Evolutionary conservation across 371 early-diverging fungal genomes (phyloP).

Genomic region (Actinomucor elegans): DNA sequence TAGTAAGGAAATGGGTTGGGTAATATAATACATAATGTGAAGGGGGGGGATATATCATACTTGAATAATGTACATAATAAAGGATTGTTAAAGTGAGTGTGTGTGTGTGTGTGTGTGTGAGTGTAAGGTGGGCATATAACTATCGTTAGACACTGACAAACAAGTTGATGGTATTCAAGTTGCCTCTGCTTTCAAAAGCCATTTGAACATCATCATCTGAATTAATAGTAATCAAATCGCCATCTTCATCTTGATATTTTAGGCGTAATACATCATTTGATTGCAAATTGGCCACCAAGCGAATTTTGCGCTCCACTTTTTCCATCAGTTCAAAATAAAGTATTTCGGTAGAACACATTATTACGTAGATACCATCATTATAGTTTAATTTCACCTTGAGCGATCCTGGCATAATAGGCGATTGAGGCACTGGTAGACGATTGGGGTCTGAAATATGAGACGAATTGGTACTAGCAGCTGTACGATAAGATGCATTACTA

Average conservation of each 20-base stretch:
- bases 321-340: conserved; percentile 75
- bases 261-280: conserved; percentile 62
- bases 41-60: no score
- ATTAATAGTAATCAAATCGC: conserved; percentile 83
- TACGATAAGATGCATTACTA: conserved; percentile 1
- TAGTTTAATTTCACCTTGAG: conserved; percentile 88
- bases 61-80: no score
- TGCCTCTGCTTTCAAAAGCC: conserved; percentile 81
- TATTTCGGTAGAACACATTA: conserved; percentile 75
- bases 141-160: conserved; percentile 37
- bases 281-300: conserved; percentile 67
- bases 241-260: conserved; percentile 91
- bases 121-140: no score
- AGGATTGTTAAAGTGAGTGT: no score
- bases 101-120: no score
- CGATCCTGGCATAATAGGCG: conserved; percentile 11
- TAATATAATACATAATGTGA: no score
- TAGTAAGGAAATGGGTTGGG: no score
- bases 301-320: conserved; percentile 85
- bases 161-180: conserved; percentile 38
- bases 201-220: conserved; percentile 90
- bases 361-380: conserved; percentile 81
- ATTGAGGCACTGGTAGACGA: conserved; percentile 1
- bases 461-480: background rate
- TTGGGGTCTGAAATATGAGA: background rate